A percentile compares a stretch with the other conserved stretches of the same genome.
These are phyloP conservation scores for Saccharum officinarum DNA, from an alignment of 176 grass and related monocot species.

Conservation along the genomic window DNA sequence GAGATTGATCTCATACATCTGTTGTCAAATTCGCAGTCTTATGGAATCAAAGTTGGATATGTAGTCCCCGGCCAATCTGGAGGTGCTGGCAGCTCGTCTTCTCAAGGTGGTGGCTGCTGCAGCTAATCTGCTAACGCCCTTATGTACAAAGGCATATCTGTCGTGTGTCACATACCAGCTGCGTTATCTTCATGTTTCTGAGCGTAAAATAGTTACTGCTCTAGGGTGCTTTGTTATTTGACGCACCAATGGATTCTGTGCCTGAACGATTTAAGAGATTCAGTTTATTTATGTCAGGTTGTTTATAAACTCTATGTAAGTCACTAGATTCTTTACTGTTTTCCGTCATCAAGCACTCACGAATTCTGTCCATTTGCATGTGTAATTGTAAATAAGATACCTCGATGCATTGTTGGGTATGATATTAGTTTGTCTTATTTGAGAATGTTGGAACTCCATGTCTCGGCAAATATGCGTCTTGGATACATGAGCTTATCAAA, in stretches of 20 bases:
- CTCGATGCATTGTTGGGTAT: background rate
- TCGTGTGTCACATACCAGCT: constrained; percentile 18
- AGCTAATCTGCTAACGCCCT: constrained; percentile 44
- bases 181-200: background rate
- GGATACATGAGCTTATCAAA: background rate
- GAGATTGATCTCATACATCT: background rate
- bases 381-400: constrained; percentile 49
- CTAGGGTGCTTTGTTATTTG: constrained; percentile 51
- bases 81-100: constrained; percentile 54
- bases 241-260: constrained; percentile 24
- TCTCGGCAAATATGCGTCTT: background rate
- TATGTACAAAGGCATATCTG: constrained; percentile 15
- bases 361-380: constrained; percentile 18
- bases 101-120: constrained; percentile 63
- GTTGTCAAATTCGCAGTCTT: constrained; percentile 42
- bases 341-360: background rate
- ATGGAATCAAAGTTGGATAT: constrained; percentile 74
- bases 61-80: constrained; percentile 47
- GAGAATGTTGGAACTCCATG: background rate
- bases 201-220: constrained; percentile 26
- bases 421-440: constrained; percentile 4
- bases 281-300: constrained; percentile 29
- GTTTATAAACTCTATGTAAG: constrained; percentile 33
- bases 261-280: constrained; percentile 14
- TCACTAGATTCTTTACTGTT: background rate